A percentile compares a stretch with the other conserved stretches of the same genome.
phyloP scores from a whole-genome alignment of 768 basidiomycete genomes.

The Kwoniella botswanensis region DNA sequence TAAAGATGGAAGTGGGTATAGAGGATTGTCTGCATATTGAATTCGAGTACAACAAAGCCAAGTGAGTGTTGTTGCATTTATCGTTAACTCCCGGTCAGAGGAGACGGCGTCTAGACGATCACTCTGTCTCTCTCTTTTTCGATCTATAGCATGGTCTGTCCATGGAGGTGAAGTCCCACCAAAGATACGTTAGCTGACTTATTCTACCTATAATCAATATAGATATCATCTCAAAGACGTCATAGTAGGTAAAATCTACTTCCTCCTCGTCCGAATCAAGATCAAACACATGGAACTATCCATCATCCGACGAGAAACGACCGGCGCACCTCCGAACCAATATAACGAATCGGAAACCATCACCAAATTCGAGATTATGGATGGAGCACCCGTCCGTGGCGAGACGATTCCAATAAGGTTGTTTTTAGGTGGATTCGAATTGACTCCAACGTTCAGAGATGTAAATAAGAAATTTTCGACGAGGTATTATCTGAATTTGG shows the following conservation, averaged over 20 bases:
- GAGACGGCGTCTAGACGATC: neutral
- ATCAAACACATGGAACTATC: constrained; percentile 99
- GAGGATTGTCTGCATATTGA: constrained; percentile 99
- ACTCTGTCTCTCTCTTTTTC: neutral
- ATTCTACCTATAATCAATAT: neutral
- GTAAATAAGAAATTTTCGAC: constrained; percentile 99
- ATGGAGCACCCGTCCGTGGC: constrained; percentile 95
- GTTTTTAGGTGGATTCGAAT: constrained; percentile 96
- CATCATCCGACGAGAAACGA: constrained; percentile 96
- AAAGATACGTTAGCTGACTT: no score
- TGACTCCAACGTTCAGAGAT: constrained; percentile 97
- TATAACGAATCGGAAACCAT: constrained; percentile 99
- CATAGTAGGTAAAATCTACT: constrained; percentile 99
- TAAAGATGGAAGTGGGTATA: constrained; percentile 99
- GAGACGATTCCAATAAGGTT: constrained; percentile 98
- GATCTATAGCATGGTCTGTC: neutral
- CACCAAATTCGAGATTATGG: constrained; percentile 99
- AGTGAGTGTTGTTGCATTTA: constrained; percentile 64
- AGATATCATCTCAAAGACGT: constrained; percentile 99
- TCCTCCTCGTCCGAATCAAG: constrained; percentile 95
- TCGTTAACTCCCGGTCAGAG: neutral
- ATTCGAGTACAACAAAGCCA: constrained; percentile 99
- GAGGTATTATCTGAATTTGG: constrained; percentile 94
- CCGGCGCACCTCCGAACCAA: constrained; percentile 95
- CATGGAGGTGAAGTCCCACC: no score